Conservation (phyloP, 1,284 basidiomycete species). For the Neolentinus lepideus region DNA sequence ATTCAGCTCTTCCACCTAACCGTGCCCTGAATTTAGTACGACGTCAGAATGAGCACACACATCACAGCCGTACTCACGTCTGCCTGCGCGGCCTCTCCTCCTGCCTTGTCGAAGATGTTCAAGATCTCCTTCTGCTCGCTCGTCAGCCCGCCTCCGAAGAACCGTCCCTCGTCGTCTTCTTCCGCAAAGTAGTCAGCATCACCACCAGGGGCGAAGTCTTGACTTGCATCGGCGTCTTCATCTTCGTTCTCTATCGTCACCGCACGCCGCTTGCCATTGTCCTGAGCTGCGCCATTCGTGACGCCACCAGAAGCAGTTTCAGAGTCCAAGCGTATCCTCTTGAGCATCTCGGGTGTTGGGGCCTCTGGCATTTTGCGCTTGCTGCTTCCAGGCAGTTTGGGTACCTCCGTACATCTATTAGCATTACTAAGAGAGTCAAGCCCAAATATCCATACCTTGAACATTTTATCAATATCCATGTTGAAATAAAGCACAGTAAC, state of each 20-base stretch:
- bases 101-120: conserved; percentile 81
- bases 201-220: conserved; percentile 69
- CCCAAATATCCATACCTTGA: conserved; percentile 53
- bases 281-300: conserved; percentile 5
- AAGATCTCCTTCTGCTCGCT: conserved; percentile 85
- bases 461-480: conserved; percentile 79
- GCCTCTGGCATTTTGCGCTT: conserved; percentile 82
- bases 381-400: conserved; percentile 60
- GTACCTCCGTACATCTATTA: conserved; percentile 38
- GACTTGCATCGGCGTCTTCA: conserved; percentile 39
- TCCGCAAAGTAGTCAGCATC: conserved; percentile 87
- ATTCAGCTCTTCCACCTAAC: conserved; percentile 59
- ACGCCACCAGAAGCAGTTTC: conserved; percentile 6
- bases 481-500: background rate
- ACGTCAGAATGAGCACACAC: conserved; percentile 16
- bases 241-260: conserved; percentile 52
- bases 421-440: conserved; percentile 2
- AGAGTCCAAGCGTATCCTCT: conserved; percentile 60
- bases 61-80: conserved; percentile 44
- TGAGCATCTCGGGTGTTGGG: conserved; percentile 76
- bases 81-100: conserved; percentile 53
- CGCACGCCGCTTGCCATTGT: conserved; percentile 31
- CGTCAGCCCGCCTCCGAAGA: conserved; percentile 90
- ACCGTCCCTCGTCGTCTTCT: conserved; percentile 89
- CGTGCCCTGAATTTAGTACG: conserved; percentile 15